These are phyloP conservation scores for Conringia planisiliqua DNA, from an alignment of 345 rosid species.

Conservation along the genomic window DNA sequence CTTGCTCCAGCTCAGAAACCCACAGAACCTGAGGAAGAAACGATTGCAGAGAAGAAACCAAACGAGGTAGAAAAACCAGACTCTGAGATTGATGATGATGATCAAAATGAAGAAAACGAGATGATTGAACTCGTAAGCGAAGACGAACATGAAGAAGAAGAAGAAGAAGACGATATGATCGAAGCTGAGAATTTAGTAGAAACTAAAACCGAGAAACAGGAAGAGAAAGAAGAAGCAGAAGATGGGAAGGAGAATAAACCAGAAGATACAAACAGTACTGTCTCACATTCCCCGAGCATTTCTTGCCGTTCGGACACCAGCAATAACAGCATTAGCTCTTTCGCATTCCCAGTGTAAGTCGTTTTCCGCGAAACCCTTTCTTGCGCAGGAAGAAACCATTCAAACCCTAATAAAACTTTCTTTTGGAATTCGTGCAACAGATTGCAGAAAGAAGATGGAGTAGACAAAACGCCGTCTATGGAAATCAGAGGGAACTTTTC, in stretches of 20 bases:
- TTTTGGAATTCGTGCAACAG: constrained; percentile 29
- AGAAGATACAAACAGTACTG: background rate
- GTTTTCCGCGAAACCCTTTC: background rate
- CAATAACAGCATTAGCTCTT: constrained; percentile 49
- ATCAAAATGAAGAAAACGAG: background rate
- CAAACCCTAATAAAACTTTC: background rate
- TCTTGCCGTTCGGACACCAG: constrained; percentile 42
- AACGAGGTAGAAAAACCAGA: background rate
- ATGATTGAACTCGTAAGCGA: background rate
- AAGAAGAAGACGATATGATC: background rate
- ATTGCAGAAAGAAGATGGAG: constrained; percentile 32
- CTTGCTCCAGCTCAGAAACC: constrained; percentile 34
- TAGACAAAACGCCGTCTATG: constrained; percentile 19
- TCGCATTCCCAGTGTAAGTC: constrained; percentile 74
- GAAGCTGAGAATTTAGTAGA: background rate
- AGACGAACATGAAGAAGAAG: background rate
- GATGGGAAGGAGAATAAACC: constrained; percentile 7
- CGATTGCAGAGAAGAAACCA: background rate
- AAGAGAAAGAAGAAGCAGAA: background rate
- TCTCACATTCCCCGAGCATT: constrained; percentile 26
- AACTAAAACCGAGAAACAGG: background rate
- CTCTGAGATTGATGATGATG: background rate
- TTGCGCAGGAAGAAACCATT: background rate
- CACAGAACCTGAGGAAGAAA: constrained; percentile 18
- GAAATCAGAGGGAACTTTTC: background rate